Evolutionary conservation across 2,329 filamentous ascomycete species (phyloP), one percentile per base, ranked within the genome.

Genomic region (Ascochyta rabiei): DNA sequence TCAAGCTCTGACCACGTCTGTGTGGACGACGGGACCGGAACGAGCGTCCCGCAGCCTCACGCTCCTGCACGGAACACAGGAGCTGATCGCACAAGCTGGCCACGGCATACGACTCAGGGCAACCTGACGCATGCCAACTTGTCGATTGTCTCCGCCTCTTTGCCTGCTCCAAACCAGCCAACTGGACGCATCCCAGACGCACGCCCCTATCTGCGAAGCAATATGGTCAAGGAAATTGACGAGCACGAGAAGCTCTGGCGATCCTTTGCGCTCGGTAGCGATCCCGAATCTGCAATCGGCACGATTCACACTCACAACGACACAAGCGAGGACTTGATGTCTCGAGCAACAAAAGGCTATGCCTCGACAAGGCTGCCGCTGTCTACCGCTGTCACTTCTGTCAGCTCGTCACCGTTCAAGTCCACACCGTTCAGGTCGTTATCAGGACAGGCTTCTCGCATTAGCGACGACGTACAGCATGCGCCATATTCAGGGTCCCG

Each of bases 241-340:
- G 55, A 62, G 12, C 60, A 64, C 35, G 72, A 74, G 43, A 53
- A 54, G 43, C 48, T 72, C 30, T 76, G 74, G 74, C 69, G 56
- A 59, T 62, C 48, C 12, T 72, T 74, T 38, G 68, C 73, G 23
- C 68, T 75, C 39, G 68, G 64, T 18, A 63, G 60, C 35, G 62
- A 66, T 24, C 16, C 28, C n/a, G 31, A 56, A n/a, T 52, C 53
- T 39, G 23, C 43, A 16, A 39, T 19, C 8, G 50, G 57, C 23
- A 49, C 35, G 19, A 39, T 46, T 21, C 30, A 51, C 34, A 45
- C 37, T 49, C 30, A 42, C 38, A 26, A 42, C 21, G 33, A 48
- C 7, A 30, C 31, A 18, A 59, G 46, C 43, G 45, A 47, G 53
- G 38, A 44, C 43, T 38, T 35, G 41, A 49, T 30, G 42, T 43